phyloP scores from a whole-genome alignment of 2,329 filamentous ascomycete species.

The Grosmannia clavigera region DNA sequence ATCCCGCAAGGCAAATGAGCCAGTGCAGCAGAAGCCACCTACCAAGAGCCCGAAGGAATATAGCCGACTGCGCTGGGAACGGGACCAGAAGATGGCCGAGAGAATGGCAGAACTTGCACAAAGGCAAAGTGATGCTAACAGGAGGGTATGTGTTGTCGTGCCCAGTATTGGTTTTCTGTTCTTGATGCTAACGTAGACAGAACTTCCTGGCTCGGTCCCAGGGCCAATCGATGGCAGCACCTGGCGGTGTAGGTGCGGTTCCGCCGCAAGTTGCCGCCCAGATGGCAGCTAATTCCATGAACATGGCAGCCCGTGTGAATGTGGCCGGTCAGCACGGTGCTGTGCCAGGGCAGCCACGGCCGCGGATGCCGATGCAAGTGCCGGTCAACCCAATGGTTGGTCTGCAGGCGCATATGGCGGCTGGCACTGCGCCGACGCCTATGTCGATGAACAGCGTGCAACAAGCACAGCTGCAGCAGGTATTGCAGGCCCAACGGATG shows the following conservation, averaged over 20 bases:
- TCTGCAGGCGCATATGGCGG: slow-evolving; percentile 35
- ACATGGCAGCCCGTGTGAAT: slow-evolving; percentile 26
- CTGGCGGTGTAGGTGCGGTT: slow-evolving; percentile 22
- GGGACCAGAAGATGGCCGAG: slow-evolving; percentile 57
- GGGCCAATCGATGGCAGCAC: slow-evolving; percentile 7
- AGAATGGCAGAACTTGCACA: slow-evolving; percentile 42
- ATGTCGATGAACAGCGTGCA: slow-evolving; percentile 51
- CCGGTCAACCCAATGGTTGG: slow-evolving; percentile 37
- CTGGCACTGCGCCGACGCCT: slow-evolving; percentile 33
- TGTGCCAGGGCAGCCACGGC: slow-evolving; percentile 32
- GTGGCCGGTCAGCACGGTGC: slow-evolving; percentile 26
- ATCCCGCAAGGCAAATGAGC: slow-evolving; percentile 69
- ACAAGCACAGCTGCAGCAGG: slow-evolving; percentile 54
- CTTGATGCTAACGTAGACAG: slow-evolving; percentile 9
- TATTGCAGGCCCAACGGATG: slow-evolving; percentile 46
- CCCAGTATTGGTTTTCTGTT: neutral
- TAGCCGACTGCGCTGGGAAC: slow-evolving; percentile 76
- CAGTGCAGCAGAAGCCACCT: slow-evolving; percentile 31
- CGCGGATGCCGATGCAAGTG: slow-evolving; percentile 42
- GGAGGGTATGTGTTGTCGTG: slow-evolving; percentile 33
- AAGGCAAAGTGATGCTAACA: slow-evolving; percentile 49
- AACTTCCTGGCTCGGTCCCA: slow-evolving; percentile 12
- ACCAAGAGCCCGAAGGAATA: slow-evolving; percentile 81
- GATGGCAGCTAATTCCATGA: slow-evolving; percentile 20
- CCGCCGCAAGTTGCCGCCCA: slow-evolving; percentile 29